Percentiles rank a stretch among this genome's conserved stretches.
These are phyloP conservation scores for Wickerhamiella infanticola DNA, from an alignment of 1,139 yeast genomes.

Conservation along the genomic window DNA sequence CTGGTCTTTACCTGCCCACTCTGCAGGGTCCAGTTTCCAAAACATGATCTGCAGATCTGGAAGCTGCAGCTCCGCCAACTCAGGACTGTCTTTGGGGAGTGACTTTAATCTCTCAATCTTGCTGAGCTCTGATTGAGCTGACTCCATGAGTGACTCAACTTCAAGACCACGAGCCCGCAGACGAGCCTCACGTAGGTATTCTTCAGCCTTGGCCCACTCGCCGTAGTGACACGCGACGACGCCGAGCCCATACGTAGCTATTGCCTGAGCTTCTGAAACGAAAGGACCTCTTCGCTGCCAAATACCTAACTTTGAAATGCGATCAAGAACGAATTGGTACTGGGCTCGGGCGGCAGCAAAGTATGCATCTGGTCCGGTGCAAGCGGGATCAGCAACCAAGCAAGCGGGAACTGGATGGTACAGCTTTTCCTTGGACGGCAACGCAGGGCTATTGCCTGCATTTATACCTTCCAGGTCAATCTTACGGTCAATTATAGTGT, in stretches of 20 bases:
- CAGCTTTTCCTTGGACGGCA: not conserved
- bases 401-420: not conserved
- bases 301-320: conserved; percentile 35
- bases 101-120: conserved; percentile 11
- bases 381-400: not conserved
- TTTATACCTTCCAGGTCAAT: not conserved
- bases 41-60: conserved; percentile 14
- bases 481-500: not conserved
- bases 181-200: conserved; percentile 52
- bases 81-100: conserved; percentile 4
- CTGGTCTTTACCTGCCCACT: conserved; percentile 1
- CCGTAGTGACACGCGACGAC: conserved; percentile 52
- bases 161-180: conserved; percentile 56
- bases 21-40: conserved; percentile 14
- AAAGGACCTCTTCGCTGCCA: conserved; percentile 27
- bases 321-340: conserved; percentile 29
- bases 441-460: not conserved
- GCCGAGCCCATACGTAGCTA: conserved; percentile 76
- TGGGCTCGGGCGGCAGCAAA: conserved; percentile 20
- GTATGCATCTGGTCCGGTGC: not conserved
- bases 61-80: conserved; percentile 8
- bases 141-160: conserved; percentile 44
- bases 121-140: conserved; percentile 34
- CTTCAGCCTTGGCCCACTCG: conserved; percentile 41
- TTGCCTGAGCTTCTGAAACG: conserved; percentile 52